These are phyloP conservation scores for Stellera chamaejasme DNA, from an alignment of 345 rosid genomes.

Conservation along the genomic window DNA sequence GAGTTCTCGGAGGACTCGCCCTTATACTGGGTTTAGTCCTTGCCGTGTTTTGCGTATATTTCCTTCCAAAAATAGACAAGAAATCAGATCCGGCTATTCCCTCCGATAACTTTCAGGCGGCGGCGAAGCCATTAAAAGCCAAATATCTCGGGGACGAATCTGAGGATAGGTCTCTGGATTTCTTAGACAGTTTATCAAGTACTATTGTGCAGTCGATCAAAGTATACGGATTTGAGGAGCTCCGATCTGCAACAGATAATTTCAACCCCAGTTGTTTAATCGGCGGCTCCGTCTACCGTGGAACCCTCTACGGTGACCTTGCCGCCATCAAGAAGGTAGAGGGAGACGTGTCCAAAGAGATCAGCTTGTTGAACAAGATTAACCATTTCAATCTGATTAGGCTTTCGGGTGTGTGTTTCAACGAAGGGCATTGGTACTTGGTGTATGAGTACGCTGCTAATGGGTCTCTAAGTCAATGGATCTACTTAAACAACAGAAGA, in stretches of 20 bases:
- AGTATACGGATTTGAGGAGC: conserved; percentile 52
- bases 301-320: conserved; percentile 51
- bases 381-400: conserved; percentile 64
- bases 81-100: conserved; percentile 13
- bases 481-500: conserved; percentile 14
- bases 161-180: conserved; percentile 33
- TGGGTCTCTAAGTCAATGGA: conserved; percentile 70
- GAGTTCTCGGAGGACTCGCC: conserved; percentile 40
- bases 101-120: conserved; percentile 26
- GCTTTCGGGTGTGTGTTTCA: conserved; percentile 65
- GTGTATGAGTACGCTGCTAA: conserved; percentile 66
- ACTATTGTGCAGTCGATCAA: conserved; percentile 42
- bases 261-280: conserved; percentile 45
- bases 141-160: conserved; percentile 30
- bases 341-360: conserved; percentile 67
- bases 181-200: conserved; percentile 32
- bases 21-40: conserved; percentile 19
- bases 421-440: conserved; percentile 60
- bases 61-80: conserved; percentile 12
- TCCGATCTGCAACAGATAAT: conserved; percentile 51
- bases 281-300: conserved; percentile 54
- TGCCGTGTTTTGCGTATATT: conserved; percentile 22
- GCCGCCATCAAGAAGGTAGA: conserved; percentile 67
- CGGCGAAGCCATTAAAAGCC: conserved; percentile 24
- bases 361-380: conserved; percentile 45